Evolutionary conservation across 169 alveolate genomes (phyloP).

Genomic region (Amoebophrya sp.): DNA sequence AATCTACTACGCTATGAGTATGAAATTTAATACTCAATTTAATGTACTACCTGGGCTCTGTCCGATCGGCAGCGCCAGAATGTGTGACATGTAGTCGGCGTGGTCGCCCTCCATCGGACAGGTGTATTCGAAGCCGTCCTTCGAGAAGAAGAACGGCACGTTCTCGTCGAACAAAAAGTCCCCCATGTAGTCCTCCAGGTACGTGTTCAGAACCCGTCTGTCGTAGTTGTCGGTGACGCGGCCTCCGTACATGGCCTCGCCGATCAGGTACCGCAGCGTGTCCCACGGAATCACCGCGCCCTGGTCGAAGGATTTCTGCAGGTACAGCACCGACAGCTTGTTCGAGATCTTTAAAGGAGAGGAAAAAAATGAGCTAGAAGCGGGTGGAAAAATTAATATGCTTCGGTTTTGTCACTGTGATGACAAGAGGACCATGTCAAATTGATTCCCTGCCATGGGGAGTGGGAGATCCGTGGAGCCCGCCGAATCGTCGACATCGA

Average conservation of each 20-base stretch:
- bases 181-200: slow-evolving; percentile 60
- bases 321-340: slow-evolving; percentile 23
- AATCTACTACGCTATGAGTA: neutral
- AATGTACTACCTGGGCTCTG: slow-evolving; percentile 7
- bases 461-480: too few relatives aligned
- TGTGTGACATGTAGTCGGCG: neutral
- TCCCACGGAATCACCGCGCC: too few relatives aligned
- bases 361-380: neutral
- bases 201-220: slow-evolving; percentile 54
- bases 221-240: slow-evolving; percentile 88
- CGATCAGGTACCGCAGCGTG: slow-evolving; percentile 64
- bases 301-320: slow-evolving; percentile 29
- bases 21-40: neutral
- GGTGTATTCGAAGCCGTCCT: slow-evolving; percentile 49
- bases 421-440: too few relatives aligned
- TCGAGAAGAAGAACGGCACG: slow-evolving; percentile 70
- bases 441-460: too few relatives aligned
- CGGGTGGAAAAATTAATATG: neutral
- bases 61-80: slow-evolving; percentile 24
- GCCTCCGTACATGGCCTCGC: slow-evolving; percentile 91
- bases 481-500: too few relatives aligned
- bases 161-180: slow-evolving; percentile 76
- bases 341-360: slow-evolving; percentile 15
- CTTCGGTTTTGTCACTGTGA: too few relatives aligned
- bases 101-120: slow-evolving; percentile 20